Evolutionary conservation across 768 basidiomycete genomes (phyloP).

Genomic region (Tylopilus cervinicoccineus): DNA sequence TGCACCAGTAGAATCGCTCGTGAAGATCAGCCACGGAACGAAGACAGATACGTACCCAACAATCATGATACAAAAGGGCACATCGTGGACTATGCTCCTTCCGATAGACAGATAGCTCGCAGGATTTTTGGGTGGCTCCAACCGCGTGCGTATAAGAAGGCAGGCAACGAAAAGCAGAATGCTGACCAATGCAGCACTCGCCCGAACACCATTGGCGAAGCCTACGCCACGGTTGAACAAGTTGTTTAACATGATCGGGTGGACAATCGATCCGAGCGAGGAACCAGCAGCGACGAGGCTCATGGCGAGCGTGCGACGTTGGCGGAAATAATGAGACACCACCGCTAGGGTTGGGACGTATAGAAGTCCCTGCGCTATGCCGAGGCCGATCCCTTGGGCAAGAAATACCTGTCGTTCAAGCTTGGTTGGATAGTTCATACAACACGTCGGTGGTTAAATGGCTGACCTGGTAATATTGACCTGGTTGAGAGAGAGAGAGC

Average conservation of each 20-base stretch:
- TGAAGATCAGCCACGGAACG: background rate
- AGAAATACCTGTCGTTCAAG: conserved; percentile 40
- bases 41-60: conserved; percentile 16
- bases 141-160: conserved; percentile 35
- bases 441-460: background rate
- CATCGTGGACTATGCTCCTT: conserved; percentile 12
- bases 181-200: conserved; percentile 41
- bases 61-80: conserved; percentile 17
- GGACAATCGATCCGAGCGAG: conserved; percentile 25
- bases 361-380: conserved; percentile 43
- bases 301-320: conserved; percentile 40
- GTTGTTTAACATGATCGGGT: conserved; percentile 32
- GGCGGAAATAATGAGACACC: conserved; percentile 43
- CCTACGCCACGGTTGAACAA: conserved; percentile 13
- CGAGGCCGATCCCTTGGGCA: conserved; percentile 44
- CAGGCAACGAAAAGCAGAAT: conserved; percentile 33
- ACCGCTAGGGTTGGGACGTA: conserved; percentile 44
- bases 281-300: conserved; percentile 40
- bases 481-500: conserved; percentile 41
- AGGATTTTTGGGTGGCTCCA: conserved; percentile 28
- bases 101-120: conserved; percentile 16
- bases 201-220: conserved; percentile 49
- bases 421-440: background rate
- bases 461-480: conserved; percentile 41
- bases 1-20: background rate